Conservation (phyloP, 1,284 basidiomycete genomes). For the Leccinum colubrinum region DNA sequence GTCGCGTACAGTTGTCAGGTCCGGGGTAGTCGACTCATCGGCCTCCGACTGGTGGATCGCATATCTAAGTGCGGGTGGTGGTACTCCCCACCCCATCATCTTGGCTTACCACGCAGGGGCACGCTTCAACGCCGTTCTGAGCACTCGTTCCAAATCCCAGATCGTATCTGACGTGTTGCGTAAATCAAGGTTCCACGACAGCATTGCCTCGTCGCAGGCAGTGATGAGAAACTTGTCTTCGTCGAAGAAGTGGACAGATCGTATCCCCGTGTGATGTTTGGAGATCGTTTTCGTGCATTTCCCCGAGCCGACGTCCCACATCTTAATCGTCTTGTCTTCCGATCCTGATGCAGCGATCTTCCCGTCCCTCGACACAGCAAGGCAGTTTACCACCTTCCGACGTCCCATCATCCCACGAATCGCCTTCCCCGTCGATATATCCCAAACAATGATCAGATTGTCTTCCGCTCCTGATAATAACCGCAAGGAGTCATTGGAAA, state of each 20-base stretch:
- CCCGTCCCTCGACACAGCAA: slow-evolving; percentile 19
- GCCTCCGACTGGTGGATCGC: not conserved
- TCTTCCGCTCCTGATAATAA: slow-evolving; percentile 22
- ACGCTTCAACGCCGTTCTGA: not conserved
- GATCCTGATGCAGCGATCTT: slow-evolving; percentile 14
- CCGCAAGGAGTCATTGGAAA: slow-evolving; percentile 13
- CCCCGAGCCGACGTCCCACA: slow-evolving; percentile 18
- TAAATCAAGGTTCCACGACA: slow-evolving; percentile 15
- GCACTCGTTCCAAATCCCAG: slow-evolving; percentile 5
- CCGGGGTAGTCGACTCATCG: not conserved
- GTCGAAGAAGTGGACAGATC: not conserved
- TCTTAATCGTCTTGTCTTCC: slow-evolving; percentile 23
- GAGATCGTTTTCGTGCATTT: slow-evolving; percentile 17
- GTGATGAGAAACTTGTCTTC: too few relatives aligned
- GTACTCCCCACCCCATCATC: slow-evolving; percentile 12
- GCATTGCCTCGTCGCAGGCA: slow-evolving; percentile 8
- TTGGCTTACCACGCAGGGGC: slow-evolving; percentile 9
- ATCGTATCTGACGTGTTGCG: slow-evolving; percentile 3
- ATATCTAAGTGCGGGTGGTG: not conserved
- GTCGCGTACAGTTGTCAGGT: not conserved
- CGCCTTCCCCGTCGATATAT: slow-evolving; percentile 17
- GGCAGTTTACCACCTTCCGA: slow-evolving; percentile 16
- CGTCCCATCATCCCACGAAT: slow-evolving; percentile 21
- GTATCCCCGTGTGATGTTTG: slow-evolving; percentile 15
- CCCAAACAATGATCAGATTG: slow-evolving; percentile 22